Evolutionary conservation across 306 rosid genomes (phyloP).

Genomic region (Morella rubra): DNA sequence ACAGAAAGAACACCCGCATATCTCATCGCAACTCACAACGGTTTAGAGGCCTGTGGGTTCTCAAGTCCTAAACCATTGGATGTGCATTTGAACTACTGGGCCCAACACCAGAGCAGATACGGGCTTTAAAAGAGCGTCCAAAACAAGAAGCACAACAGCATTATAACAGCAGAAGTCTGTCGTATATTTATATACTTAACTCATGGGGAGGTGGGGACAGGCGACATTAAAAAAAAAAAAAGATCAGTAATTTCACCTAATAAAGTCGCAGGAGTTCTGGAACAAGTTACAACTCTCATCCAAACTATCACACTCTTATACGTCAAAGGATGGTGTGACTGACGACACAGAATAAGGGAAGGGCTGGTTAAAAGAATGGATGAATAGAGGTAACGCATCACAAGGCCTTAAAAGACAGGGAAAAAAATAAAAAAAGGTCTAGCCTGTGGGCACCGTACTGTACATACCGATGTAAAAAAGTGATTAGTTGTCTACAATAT

Average conservation of each 20-base stretch:
- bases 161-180: background rate
- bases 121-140: too few relatives aligned
- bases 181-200: background rate
- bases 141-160: too few relatives aligned
- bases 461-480: conserved; percentile 38
- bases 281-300: conserved; percentile 25
- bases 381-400: conserved; percentile 2
- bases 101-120: too few relatives aligned
- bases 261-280: conserved; percentile 19
- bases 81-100: too few relatives aligned
- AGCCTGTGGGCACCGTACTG: conserved; percentile 35
- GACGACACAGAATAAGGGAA: background rate
- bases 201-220: background rate
- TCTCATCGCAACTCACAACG: too few relatives aligned
- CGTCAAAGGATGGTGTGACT: background rate
- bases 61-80: too few relatives aligned
- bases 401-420: background rate
- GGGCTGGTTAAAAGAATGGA: conserved; percentile 30
- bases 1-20: too few relatives aligned
- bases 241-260: conserved; percentile 2
- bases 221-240: too few relatives aligned
- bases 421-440: conserved; percentile 3
- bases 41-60: too few relatives aligned
- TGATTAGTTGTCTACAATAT: conserved; percentile 22
- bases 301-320: conserved; percentile 17